Base-by-base conservation (phyloP, 768 basidiomycete genomes). In the Cyclocybe aegerita region DNA sequence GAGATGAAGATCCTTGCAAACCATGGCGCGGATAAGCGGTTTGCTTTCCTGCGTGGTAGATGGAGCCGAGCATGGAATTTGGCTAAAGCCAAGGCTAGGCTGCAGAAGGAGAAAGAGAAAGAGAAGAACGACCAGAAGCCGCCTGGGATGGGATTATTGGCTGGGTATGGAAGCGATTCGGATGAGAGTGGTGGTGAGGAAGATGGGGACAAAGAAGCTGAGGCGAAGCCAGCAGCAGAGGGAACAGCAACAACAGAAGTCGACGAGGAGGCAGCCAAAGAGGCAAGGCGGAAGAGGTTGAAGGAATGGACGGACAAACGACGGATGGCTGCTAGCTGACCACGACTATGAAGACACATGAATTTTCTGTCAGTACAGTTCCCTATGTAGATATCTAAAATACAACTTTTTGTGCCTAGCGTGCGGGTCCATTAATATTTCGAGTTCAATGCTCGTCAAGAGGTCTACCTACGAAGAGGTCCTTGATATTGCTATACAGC, bases 1-100 rank as follows among this genome's bases (percentile, higher is more conserved):
- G 92, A 94, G 65, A 84, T 93, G 77, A 81, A 93, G 5, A 93
- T 97, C 58, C 72, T 96, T 11, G 86, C 93, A 8, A 93, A 96
- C 58, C 81, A 95, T 60, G 87, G 90, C 0, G 70, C 74, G 9
- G 92, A 96, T 63, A 70, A 73, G 39, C 78, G 89, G 5, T 95
- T 97, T 61, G 81, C 85, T 1, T 95, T 95, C 65, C 66, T 96
- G 39, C 78, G 83, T 32, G 93, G 93, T 2, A 71, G 89, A 16
- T 93, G 88, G 85, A 74, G 75, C 48, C 68, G 68, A 2, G 72
- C 77, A 4, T 96, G 93, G 93, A 68, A 68, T 30, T 59, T 67
- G 1, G 67, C 77, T 17, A 86, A 86, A 59, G 76, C 67, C 16
- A 77, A 73, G 43, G 74, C 68, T 4, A 73, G 70, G 32, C 53